Conservation (phyloP, 169 alveolate species). For the Plasmodium berghei region DNA sequence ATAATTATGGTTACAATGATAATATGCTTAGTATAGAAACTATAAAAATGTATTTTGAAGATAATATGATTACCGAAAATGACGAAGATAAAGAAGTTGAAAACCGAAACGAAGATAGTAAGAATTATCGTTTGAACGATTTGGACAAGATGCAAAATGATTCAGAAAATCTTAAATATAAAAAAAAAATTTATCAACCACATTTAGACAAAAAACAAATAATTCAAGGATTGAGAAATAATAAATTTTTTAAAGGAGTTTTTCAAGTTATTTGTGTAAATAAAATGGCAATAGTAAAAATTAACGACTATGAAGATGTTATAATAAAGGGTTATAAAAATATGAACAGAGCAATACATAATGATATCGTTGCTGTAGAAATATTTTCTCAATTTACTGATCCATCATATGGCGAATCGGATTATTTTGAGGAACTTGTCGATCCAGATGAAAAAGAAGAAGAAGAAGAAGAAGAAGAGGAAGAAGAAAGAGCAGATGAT, state of each 20-base stretch:
- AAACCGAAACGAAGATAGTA: background rate
- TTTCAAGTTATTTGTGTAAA: conserved; percentile 87
- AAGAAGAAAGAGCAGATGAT: conserved; percentile 53
- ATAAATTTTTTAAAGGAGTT: conserved; percentile 91
- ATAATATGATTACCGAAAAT: conserved; percentile 45
- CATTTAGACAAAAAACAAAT: conserved; percentile 84
- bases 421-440: conserved; percentile 75
- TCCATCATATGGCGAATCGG: conserved; percentile 76
- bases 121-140: background rate
- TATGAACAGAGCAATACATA: conserved; percentile 97
- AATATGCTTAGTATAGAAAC: conserved; percentile 26
- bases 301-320: conserved; percentile 87
- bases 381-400: conserved; percentile 87
- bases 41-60: conserved; percentile 70
- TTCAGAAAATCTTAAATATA: conserved; percentile 78
- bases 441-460: conserved; percentile 66
- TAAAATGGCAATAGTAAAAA: conserved; percentile 82
- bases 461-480: conserved; percentile 63
- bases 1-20: background rate
- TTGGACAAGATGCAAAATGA: background rate
- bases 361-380: conserved; percentile 97
- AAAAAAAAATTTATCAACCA: conserved; percentile 76
- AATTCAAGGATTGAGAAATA: conserved; percentile 88
- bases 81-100: conserved; percentile 1
- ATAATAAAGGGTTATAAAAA: conserved; percentile 89